Base-by-base conservation (phyloP, 2,329 filamentous ascomycete genomes). In the Cylindrodendrum hubeiense region DNA sequence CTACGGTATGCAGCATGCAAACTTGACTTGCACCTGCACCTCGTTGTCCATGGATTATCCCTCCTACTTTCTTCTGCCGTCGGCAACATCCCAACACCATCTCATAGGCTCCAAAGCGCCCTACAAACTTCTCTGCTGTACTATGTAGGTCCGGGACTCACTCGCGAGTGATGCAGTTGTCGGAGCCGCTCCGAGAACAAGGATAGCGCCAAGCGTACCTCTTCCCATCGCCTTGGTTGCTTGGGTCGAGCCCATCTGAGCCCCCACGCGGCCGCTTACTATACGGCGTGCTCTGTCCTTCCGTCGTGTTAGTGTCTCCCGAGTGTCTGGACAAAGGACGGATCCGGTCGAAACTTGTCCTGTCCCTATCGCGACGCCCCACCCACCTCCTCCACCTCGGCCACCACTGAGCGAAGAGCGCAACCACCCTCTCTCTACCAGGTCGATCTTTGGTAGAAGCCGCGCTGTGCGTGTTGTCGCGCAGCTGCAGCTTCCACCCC, bases 341-440 rank as follows among this genome's bases (percentile, higher is more conserved):
- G 43, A 64, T 55, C 43, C 55, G 37, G 54, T 50, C 26, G 26
- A 50, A 19, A 47, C 46, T 26, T 57, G 55, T 26, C 43, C 44
- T 21, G 55, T 58, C 43, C 33, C 55, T 54, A 49, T 55, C 50
- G 54, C 47, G 33, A 59, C 58, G 55, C 61, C 61, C 61, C 54
- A 53, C 60, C 60, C 52, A 12, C 33, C 33, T 30, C 43, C 21
- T 26, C 30, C 39, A 55, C 49, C 33, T 46, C 30, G n/a, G n/a
- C n/a, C n/a, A n/a, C 26, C 26, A 50, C 5, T 26, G n/a, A 43
- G 41, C 19, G 41, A 9, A 43, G 21, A 19, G 41, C 10, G 13
- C 19, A 43, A 43, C 41, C n/a, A 43, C 19, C 41, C n/a, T 13
- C 41, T 9, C 26, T 13, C 28, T n/a, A 50, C 19, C n/a, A 10